phyloP scores from a whole-genome alignment of 2,329 filamentous ascomycete genomes.

The Hypoxylon sp. region DNA sequence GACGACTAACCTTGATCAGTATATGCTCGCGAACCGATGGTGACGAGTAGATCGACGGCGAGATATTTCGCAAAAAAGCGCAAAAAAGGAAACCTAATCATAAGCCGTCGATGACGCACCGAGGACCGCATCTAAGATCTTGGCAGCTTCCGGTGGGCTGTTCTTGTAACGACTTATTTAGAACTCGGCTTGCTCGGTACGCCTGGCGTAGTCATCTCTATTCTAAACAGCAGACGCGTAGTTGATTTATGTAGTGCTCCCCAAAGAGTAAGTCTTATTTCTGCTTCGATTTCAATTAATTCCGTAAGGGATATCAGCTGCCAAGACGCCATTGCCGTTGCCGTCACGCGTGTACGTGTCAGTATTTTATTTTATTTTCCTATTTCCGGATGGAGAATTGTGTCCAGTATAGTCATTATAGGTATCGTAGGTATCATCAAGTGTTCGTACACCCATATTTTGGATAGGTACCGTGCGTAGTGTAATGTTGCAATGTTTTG shows the following conservation, averaged over 20 bases:
- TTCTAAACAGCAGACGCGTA: conserved; percentile 18
- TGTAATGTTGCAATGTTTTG: not conserved
- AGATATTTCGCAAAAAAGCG: conserved; percentile 4
- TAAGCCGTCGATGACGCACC: conserved; percentile 18
- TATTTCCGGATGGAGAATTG: conserved; percentile 16
- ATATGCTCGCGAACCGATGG: conserved; percentile 1
- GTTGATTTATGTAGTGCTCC: not conserved
- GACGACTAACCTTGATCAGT: conserved; percentile 1
- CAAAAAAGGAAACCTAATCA: not conserved
- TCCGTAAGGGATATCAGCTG: conserved; percentile 12
- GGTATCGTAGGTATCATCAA: not conserved
- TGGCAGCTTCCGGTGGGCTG: conserved; percentile 31
- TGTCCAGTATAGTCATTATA: too few relatives aligned
- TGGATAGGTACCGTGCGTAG: not conserved
- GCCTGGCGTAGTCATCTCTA: conserved; percentile 25
- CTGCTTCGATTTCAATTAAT: not conserved
- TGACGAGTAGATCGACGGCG: not conserved
- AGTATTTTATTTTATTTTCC: not conserved
- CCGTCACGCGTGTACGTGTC: conserved; percentile 28
- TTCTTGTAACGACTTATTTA: conserved; percentile 10
- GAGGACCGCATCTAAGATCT: conserved; percentile 17
- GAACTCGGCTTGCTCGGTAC: conserved; percentile 29
- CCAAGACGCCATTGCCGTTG: conserved; percentile 1
- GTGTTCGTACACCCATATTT: not conserved
- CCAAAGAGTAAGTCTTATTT: not conserved